phyloP scores from a whole-genome alignment of 2,329 filamentous ascomycete species.

The Fusarium tjaetaba region DNA sequence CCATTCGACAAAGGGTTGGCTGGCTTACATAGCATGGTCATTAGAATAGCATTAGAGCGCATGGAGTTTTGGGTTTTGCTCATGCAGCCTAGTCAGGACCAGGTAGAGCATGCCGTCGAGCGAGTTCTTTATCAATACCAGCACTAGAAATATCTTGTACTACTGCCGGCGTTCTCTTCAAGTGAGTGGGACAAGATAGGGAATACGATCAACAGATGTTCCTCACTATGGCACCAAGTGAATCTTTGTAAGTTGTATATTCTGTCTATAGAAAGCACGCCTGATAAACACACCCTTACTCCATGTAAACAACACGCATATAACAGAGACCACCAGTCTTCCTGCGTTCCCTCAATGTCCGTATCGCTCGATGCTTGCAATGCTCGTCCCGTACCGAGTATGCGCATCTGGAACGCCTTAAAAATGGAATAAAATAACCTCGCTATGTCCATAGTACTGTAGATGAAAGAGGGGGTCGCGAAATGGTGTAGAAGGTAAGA shows the following conservation, averaged over 20 bases:
- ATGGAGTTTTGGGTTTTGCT: conserved; percentile 26
- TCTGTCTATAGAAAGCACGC: conserved; percentile 26
- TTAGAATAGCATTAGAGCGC: conserved; percentile 23
- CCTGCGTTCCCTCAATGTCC: conserved; percentile 22
- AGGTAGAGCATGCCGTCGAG: not conserved
- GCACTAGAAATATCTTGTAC: not conserved
- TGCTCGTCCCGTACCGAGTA: conserved; percentile 23
- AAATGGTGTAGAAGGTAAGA: not conserved
- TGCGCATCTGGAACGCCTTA: conserved; percentile 35
- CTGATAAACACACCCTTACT: conserved; percentile 30
- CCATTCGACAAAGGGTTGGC: not conserved
- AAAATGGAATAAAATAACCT: conserved; percentile 28
- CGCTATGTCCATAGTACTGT: conserved; percentile 38
- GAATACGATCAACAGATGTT: not conserved
- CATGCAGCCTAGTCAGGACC: not conserved
- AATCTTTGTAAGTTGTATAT: conserved; percentile 2
- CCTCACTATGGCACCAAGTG: not conserved
- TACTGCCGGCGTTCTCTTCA: not conserved
- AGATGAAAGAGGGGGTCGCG: conserved; percentile 28
- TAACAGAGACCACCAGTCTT: conserved; percentile 19
- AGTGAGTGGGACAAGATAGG: not conserved
- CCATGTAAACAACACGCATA: conserved; percentile 27
- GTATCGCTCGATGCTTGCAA: conserved; percentile 1
- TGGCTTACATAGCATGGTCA: not conserved
- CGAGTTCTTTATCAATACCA: not conserved